Conservation (phyloP, 1,284 basidiomycete genomes). For the Naganishia sp. region DNA sequence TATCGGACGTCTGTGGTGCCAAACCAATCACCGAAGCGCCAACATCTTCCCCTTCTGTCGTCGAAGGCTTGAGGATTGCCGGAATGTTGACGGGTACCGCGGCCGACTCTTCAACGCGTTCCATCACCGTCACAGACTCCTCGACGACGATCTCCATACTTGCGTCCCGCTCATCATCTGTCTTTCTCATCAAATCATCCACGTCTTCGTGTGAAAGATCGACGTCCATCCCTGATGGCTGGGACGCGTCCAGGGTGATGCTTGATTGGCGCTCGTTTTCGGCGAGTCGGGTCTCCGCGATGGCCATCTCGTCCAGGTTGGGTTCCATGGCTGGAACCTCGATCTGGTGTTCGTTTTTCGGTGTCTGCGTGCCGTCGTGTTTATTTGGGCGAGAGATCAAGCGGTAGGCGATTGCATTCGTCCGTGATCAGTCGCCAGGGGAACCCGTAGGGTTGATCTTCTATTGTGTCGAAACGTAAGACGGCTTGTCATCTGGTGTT, state of each 20-base stretch:
- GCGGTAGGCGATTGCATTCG: too few species aligned
- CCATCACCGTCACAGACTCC: not conserved
- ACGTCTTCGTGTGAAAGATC: not conserved
- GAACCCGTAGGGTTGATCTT: too few species aligned
- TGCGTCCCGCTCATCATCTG: not conserved
- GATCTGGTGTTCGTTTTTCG: too few species aligned
- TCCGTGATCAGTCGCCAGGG: too few species aligned
- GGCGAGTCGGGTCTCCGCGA: constrained; percentile 15
- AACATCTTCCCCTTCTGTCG: not conserved
- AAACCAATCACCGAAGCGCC: not conserved
- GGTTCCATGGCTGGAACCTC: not conserved
- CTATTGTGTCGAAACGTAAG: too few species aligned
- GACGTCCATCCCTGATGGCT: not conserved
- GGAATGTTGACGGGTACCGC: not conserved
- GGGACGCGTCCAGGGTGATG: not conserved
- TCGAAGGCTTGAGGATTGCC: not conserved
- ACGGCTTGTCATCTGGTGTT: not conserved
- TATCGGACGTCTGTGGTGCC: not conserved
- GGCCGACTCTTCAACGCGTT: not conserved
- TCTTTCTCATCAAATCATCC: not conserved
- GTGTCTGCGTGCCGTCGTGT: too few species aligned
- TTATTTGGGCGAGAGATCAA: too few species aligned
- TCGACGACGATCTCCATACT: not conserved
- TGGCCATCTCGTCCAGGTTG: constrained; percentile 12
- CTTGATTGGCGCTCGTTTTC: not conserved